phyloP scores from a whole-genome alignment of 75 land plant genomes.

The Azolla pinnata region DNA sequence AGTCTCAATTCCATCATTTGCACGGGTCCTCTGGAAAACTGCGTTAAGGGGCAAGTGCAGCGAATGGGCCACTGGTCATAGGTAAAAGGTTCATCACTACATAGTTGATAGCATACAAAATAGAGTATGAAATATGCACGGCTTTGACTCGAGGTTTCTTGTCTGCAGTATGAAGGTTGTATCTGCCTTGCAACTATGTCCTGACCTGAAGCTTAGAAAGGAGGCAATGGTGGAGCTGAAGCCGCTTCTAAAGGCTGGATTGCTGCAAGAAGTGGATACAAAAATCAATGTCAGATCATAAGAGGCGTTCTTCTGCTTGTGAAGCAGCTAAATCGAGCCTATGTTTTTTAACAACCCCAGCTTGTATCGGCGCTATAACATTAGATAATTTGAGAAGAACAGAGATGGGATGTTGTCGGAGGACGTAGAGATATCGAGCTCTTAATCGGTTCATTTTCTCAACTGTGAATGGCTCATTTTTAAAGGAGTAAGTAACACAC shows the following conservation, averaged over 20 bases:
- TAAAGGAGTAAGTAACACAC: too few relatives aligned
- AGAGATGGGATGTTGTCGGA: too few relatives aligned
- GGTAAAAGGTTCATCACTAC: slow-evolving; percentile 41
- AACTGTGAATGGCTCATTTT: too few relatives aligned
- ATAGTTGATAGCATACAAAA: too few relatives aligned
- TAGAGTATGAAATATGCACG: not conserved
- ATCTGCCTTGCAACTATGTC: slow-evolving; percentile 49
- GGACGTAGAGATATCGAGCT: too few relatives aligned
- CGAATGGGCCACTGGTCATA: slow-evolving; percentile 82
- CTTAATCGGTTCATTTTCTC: too few relatives aligned
- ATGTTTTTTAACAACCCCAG: too few relatives aligned
- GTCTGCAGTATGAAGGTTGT: slow-evolving; percentile 64
- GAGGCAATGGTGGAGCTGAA: slow-evolving; percentile 46
- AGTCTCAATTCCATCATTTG: slow-evolving; percentile 46
- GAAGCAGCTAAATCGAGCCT: too few relatives aligned
- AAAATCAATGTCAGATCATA: too few relatives aligned
- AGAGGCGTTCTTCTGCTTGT: too few relatives aligned
- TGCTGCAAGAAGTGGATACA: slow-evolving; percentile 37
- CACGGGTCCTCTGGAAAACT: slow-evolving; percentile 50
- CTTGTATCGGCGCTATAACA: too few relatives aligned
- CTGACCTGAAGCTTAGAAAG: slow-evolving; percentile 30
- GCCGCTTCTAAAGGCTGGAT: slow-evolving; percentile 46
- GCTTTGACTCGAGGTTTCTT: slow-evolving; percentile 2
- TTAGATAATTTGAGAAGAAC: too few relatives aligned
- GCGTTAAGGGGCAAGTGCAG: slow-evolving; percentile 62